phyloP scores from a whole-genome alignment of 2,329 filamentous ascomycete species.

The Monascus ruber region DNA sequence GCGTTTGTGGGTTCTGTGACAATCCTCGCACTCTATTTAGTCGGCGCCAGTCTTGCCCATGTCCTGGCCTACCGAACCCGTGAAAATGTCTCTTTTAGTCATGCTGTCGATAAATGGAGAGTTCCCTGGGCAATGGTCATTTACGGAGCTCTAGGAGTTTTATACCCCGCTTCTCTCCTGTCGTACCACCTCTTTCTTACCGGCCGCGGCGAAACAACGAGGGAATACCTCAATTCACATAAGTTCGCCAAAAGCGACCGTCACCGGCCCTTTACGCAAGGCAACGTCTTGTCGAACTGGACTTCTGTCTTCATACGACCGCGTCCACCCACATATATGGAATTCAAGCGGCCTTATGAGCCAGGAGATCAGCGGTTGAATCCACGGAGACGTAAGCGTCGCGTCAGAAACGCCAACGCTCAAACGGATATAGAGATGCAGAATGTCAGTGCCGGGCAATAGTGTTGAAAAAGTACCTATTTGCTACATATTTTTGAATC shows the following conservation, averaged over 20 bases:
- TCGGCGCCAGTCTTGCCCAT: slow-evolving; percentile 69
- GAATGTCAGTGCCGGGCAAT: slow-evolving; percentile 33
- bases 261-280: slow-evolving; percentile 80
- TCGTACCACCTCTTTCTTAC: slow-evolving; percentile 88
- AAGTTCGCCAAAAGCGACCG: slow-evolving; percentile 90
- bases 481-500: no score
- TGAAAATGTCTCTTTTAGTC: slow-evolving; percentile 54
- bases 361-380: slow-evolving; percentile 79
- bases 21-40: slow-evolving; percentile 61
- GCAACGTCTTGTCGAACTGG: slow-evolving; percentile 65
- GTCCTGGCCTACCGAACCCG: slow-evolving; percentile 59
- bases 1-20: slow-evolving; percentile 75
- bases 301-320: slow-evolving; percentile 70
- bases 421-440: slow-evolving; percentile 63
- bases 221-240: slow-evolving; percentile 91
- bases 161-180: slow-evolving; percentile 75
- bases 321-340: slow-evolving; percentile 75
- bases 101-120: slow-evolving; percentile 58
- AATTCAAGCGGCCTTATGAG: slow-evolving; percentile 66
- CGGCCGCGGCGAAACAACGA: slow-evolving; percentile 81
- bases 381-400: slow-evolving; percentile 42
- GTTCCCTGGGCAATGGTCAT: slow-evolving; percentile 83
- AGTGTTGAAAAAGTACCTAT: slow-evolving; percentile 6
- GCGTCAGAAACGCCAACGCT: slow-evolving; percentile 37
- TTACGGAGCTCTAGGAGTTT: slow-evolving; percentile 60